These are phyloP conservation scores for Aspergillus texensis DNA, from an alignment of 2,329 filamentous ascomycete species.

Conservation along the genomic window DNA sequence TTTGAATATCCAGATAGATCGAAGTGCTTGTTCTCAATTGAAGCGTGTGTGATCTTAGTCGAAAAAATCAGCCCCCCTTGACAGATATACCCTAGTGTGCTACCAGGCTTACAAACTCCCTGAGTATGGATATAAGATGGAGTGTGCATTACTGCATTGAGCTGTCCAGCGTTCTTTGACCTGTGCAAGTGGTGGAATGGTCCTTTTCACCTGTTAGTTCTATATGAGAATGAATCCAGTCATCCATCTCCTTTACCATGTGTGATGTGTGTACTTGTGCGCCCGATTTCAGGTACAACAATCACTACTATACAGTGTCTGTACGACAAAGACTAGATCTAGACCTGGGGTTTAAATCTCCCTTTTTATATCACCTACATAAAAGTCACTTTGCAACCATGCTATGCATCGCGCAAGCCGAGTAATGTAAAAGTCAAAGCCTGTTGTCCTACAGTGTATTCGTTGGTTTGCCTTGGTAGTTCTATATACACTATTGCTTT, in stretches of 20 bases:
- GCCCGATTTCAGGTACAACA: not conserved
- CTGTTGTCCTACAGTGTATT: not conserved
- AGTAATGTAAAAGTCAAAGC: not conserved
- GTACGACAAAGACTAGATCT: not conserved
- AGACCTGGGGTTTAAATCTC: not conserved
- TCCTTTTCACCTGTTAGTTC: not conserved
- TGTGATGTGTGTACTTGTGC: not conserved
- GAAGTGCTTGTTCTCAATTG: conserved; percentile 15
- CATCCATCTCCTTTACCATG: not conserved
- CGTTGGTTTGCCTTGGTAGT: not conserved
- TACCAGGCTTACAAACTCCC: conserved; percentile 4
- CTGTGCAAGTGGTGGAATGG: not conserved
- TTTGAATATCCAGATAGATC: conserved; percentile 26
- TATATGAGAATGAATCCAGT: conserved; percentile 8
- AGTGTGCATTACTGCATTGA: conserved; percentile 10
- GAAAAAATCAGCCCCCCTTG: not conserved
- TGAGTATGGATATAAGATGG: conserved; percentile 11
- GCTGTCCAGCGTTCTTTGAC: conserved; percentile 13
- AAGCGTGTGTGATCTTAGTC: conserved; percentile 6
- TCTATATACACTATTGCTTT: not conserved
- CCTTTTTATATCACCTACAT: too few species aligned
- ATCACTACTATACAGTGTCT: not conserved
- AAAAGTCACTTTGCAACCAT: not conserved
- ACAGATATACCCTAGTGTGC: conserved; percentile 13
- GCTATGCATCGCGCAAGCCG: not conserved